Percentiles rank a stretch among this genome's conserved stretches.
These are phyloP conservation scores for Spinellus fusiger DNA, from an alignment of 192 early-diverging fungal species.

Conservation along the genomic window DNA sequence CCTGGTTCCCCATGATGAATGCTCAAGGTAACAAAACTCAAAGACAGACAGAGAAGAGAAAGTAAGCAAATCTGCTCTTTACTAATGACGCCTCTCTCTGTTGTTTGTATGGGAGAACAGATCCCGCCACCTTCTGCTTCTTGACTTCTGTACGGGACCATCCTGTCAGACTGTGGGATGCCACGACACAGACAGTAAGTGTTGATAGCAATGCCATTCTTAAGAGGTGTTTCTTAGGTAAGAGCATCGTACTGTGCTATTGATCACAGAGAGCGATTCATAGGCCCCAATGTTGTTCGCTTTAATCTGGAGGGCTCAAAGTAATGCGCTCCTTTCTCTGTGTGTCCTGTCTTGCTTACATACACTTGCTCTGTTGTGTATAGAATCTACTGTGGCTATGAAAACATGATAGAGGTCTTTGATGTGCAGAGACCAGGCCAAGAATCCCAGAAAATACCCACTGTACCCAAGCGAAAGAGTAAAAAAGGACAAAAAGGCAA, in stretches of 20 bases:
- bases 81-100: neutral
- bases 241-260: conserved; percentile 62
- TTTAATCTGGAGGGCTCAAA: conserved; percentile 65
- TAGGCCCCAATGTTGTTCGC: conserved; percentile 57
- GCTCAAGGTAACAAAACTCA: conserved; percentile 31
- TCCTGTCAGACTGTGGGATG: conserved; percentile 74
- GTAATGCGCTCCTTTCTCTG: conserved; percentile 25
- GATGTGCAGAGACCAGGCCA: conserved; percentile 59
- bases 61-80: neutral
- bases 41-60: neutral
- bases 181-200: conserved; percentile 49
- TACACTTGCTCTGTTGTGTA: neutral
- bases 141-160: conserved; percentile 64
- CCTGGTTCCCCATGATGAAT: conserved; percentile 60
- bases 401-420: conserved; percentile 62
- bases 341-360: neutral
- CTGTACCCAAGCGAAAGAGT: conserved; percentile 56
- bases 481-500: conserved; percentile 73
- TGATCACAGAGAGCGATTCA: conserved; percentile 57
- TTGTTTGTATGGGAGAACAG: neutral
- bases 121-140: conserved; percentile 58
- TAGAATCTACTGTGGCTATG: conserved; percentile 67
- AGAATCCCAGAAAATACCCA: conserved; percentile 39
- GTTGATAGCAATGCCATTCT: neutral
- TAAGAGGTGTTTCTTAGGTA: conserved; percentile 25